Base-by-base conservation (phyloP, 371 early-diverging fungal species). In the Ordospora colligata region DNA sequence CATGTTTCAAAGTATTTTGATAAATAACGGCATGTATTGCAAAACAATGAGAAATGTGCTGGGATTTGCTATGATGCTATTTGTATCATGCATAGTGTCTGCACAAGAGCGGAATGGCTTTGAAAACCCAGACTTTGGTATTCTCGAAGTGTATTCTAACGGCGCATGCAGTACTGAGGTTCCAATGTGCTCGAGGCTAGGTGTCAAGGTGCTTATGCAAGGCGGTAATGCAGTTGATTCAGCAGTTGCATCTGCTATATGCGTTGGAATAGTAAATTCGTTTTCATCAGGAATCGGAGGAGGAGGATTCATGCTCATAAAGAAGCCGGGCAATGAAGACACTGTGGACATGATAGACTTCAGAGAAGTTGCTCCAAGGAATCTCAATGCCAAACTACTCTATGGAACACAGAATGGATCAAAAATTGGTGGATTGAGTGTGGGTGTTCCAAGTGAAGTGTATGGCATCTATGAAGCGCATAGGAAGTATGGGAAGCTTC, bases 211-310 rank as follows among this genome's bases (percentile, higher is more conserved):
- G 0, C 82, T 98, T 42, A 87, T 90, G 73, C 87, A 89, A 11
- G 96, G 95, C 14, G 99, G 99, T 17, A 91, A 89, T 75, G 95
- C 96, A 5, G 90, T 95, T 0, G 99, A 98, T 87, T 90, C 95
- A 9, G 92, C 94, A 2, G 89, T 98, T 67, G 93, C 94, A 1
- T 87, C 94, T 21, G 87, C 92, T 10, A 80, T 96, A 14, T 95
- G 94, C 79, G 88, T 95, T 65, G 98, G 97, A 27, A 89, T 91
- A 8, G 88, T 95, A 62, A 91, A 96, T 82, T 88, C 87, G 11
- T 95, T 93, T 87, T 89, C 93, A 11, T 89, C 92, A n/a, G 99
- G 99, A 62, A 91, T 93, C 47, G 93, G 95, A 23, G 94, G 93
- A 4, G 98, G 98, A 44, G 98, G 98, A 4, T 95, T 97, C 83